These are phyloP conservation scores for Fragaria ananassa DNA, from an alignment of 306 rosid species.

Conservation along the genomic window DNA sequence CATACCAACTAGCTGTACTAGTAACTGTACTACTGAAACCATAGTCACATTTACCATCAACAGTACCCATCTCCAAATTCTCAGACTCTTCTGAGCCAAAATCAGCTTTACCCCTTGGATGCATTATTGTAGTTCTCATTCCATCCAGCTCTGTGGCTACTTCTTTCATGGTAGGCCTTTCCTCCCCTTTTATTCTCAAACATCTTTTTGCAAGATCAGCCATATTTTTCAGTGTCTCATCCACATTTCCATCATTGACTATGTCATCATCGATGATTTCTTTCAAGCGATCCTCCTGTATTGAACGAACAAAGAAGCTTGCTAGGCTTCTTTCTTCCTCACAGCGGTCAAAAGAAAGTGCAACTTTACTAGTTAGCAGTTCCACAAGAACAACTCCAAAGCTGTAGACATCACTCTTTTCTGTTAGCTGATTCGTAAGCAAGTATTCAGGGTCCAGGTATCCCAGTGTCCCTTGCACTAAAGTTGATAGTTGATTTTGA, in stretches of 20 bases:
- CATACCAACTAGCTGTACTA: background rate
- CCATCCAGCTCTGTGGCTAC: conserved; percentile 23
- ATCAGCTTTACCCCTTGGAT: background rate
- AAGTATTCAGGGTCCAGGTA: conserved; percentile 28
- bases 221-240: background rate
- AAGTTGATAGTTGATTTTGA: background rate
- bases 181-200: conserved; percentile 20
- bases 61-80: too few species aligned
- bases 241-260: background rate
- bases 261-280: conserved; percentile 2
- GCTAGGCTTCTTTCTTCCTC: background rate
- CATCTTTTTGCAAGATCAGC: conserved; percentile 5
- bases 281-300: background rate
- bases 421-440: conserved; percentile 21
- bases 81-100: background rate
- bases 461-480: conserved; percentile 8
- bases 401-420: conserved; percentile 30
- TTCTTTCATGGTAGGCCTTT: conserved; percentile 11
- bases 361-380: conserved; percentile 22
- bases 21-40: background rate
- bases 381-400: conserved; percentile 30
- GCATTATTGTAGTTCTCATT: background rate
- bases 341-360: background rate
- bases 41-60: background rate
- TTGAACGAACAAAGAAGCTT: background rate